These are phyloP conservation scores for Hymenoscyphus linearis DNA, from an alignment of 2,329 filamentous ascomycete genomes.

Conservation along the genomic window DNA sequence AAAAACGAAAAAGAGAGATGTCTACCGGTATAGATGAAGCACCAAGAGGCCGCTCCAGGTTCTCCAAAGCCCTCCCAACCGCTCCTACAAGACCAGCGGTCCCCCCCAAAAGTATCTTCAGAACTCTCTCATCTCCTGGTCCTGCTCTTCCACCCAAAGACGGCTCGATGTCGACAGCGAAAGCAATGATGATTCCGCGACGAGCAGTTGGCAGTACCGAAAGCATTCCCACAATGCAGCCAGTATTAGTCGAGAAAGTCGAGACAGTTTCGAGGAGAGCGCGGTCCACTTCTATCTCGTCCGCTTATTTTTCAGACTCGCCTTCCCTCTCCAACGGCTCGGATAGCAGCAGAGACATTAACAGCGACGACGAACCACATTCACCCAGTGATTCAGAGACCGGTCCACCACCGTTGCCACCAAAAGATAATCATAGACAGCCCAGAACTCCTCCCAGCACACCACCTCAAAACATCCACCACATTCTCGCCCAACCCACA, in stretches of 20 bases:
- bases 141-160: conserved; percentile 20
- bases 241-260: conserved; percentile 1
- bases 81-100: conserved; percentile 13
- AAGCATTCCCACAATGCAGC: background rate
- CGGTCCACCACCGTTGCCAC: conserved; percentile 21
- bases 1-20: background rate
- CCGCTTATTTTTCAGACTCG: conserved; percentile 24
- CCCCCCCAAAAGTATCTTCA: conserved; percentile 8
- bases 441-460: conserved; percentile 10
- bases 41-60: conserved; percentile 23
- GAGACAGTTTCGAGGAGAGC: background rate
- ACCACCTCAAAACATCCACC: conserved; percentile 1
- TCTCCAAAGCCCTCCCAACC: conserved; percentile 26
- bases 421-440: conserved; percentile 17
- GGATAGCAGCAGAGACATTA: conserved; percentile 17
- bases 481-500: conserved; percentile 15
- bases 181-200: conserved; percentile 22
- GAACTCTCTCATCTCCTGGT: conserved; percentile 16
- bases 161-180: conserved; percentile 10
- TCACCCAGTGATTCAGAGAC: conserved; percentile 23
- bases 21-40: conserved; percentile 12
- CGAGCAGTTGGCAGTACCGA: conserved; percentile 24
- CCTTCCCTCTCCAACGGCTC: conserved; percentile 11
- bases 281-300: background rate
- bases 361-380: conserved; percentile 21